phyloP scores from a whole-genome alignment of 192 early-diverging fungal species.

The Phlyctochytrium planicorne region DNA sequence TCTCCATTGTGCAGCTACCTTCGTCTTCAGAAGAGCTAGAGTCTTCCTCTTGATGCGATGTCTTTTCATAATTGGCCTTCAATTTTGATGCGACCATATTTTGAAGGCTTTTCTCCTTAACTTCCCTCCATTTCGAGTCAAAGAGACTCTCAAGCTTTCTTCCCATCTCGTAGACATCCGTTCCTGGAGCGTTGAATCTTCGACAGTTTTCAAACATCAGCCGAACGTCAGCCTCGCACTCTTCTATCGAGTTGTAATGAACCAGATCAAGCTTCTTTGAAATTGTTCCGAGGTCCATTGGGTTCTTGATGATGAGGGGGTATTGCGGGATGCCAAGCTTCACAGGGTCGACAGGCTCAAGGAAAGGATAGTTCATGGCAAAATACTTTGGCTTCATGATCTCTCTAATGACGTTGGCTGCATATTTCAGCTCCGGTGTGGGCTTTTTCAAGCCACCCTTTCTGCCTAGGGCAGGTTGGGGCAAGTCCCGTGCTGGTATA shows the following conservation, averaged over 20 bases:
- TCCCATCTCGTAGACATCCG: slow-evolving; percentile 69
- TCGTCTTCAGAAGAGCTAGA: slow-evolving; percentile 23
- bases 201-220: slow-evolving; percentile 88
- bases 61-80: slow-evolving; percentile 18
- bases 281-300: slow-evolving; percentile 88
- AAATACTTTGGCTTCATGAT: slow-evolving; percentile 37
- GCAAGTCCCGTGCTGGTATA: slow-evolving; percentile 24
- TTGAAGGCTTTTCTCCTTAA: slow-evolving; percentile 22
- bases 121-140: slow-evolving; percentile 70
- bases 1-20: slow-evolving; percentile 6
- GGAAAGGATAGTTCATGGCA: slow-evolving; percentile 40
- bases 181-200: slow-evolving; percentile 69
- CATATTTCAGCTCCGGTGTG: slow-evolving; percentile 35
- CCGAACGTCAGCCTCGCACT: slow-evolving; percentile 74
- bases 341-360: slow-evolving; percentile 82
- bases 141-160: slow-evolving; percentile 73
- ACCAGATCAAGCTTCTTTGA: slow-evolving; percentile 64
- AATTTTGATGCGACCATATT: not conserved
- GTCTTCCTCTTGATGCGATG: slow-evolving; percentile 31
- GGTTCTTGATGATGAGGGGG: slow-evolving; percentile 75
- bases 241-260: slow-evolving; percentile 60
- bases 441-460: slow-evolving; percentile 9
- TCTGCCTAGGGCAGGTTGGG: not conserved
- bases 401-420: slow-evolving; percentile 33
- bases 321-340: slow-evolving; percentile 86